Evolutionary conservation across 2,329 filamentous ascomycete species (phyloP).

Genomic region (Fusarium camptoceras): DNA sequence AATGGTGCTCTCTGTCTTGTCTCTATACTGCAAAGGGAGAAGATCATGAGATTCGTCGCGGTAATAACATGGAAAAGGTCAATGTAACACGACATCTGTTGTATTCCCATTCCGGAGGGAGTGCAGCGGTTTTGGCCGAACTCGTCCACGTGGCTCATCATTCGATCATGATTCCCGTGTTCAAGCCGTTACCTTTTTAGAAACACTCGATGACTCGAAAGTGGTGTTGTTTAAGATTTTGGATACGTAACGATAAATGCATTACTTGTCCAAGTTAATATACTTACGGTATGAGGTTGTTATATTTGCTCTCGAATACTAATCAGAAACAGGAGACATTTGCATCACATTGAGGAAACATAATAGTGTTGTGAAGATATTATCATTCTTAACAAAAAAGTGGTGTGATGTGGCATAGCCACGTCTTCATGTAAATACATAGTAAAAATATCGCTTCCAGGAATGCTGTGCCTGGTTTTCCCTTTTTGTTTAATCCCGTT

Average conservation of each 20-base stretch:
- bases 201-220: slow-evolving; percentile 13
- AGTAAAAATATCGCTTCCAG: slow-evolving; percentile 26
- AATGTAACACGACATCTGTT: slow-evolving; percentile 6
- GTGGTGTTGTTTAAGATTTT: slow-evolving; percentile 20
- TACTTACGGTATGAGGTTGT: neutral
- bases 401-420: slow-evolving; percentile 3
- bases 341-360: slow-evolving; percentile 1
- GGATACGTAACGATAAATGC: slow-evolving; percentile 4
- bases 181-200: slow-evolving; percentile 3
- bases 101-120: neutral
- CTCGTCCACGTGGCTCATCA: slow-evolving; percentile 33
- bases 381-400: slow-evolving; percentile 22
- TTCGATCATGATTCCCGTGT: slow-evolving; percentile 18
- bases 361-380: slow-evolving; percentile 15
- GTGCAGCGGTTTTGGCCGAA: slow-evolving; percentile 19
- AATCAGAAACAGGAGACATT: neutral
- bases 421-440: slow-evolving; percentile 24
- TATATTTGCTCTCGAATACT: neutral
- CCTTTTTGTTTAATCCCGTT: slow-evolving; percentile 26
- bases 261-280: neutral
- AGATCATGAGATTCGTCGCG: slow-evolving; percentile 17
- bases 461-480: slow-evolving; percentile 17
- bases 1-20: neutral
- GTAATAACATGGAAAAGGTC: slow-evolving; percentile 23
- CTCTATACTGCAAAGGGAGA: slow-evolving; percentile 21